Evolutionary conservation across 148 eudicot species (phyloP), one percentile per base, ranked within the genome.

Genomic region (Cornus suecica): DNA sequence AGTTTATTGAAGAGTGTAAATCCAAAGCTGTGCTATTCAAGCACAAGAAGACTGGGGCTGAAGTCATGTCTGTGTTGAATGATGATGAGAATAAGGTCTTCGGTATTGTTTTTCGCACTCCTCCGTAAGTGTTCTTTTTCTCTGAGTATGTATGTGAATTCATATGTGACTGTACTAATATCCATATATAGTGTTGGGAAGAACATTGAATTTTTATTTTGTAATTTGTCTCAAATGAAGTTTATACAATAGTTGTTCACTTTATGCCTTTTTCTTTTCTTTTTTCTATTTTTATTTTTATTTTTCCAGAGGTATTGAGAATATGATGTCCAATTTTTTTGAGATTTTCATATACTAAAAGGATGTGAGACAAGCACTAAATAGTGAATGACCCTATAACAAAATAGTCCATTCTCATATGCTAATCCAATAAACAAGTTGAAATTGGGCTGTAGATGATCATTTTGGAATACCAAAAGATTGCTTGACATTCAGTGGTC

Each of bases 11-110:
- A 20, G 99, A 95, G 88, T 95, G 97, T 68, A 95, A 92, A 70
- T 91, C 99, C 1, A 91, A 71, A 80, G 97, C 97, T 70, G 93
- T 92, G 76, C 80, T 95, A 63, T 95, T 83, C 79, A 88, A 84
- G 79, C 99, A 95, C 62, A 90, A 82, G 83, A 95, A 92, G 80
- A 92, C 97, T 3, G 97, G 99, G 1, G 90, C 92, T 18, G 90
- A 95, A 64, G 83, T 95, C 23, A 91, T 95, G 97, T 95, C 99
- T 0, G 92, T 95, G 27, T 85, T 86, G 27, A 95, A 95, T 74
- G 90, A 92, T n/a, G 99, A 95, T 65, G 99, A 95, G 90, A 95
- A 95, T 65, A 95, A 95, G 87, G 96, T 91, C 42, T 95, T 95
- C 45, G 99, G 99, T 26, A 81, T 92, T 65, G 97, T 91, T 73